Percentiles rank a stretch among this genome's conserved stretches.
phyloP scores from a whole-genome alignment of 1,284 basidiomycete species.

The Stereum hirsutum region DNA sequence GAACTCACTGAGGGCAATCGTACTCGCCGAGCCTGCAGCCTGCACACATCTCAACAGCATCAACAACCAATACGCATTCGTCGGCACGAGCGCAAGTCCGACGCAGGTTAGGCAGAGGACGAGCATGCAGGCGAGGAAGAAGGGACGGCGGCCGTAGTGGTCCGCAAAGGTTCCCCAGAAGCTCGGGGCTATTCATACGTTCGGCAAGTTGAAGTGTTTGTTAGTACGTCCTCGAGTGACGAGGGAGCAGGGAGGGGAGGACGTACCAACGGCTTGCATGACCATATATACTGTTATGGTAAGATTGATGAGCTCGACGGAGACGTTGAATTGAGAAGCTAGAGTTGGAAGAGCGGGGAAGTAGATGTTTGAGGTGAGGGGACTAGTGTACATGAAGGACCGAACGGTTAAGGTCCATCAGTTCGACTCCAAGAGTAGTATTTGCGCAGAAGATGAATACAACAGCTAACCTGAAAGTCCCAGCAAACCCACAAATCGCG shows the following conservation, averaged over 20 bases:
- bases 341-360: conserved; percentile 70
- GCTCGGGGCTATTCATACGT: conserved; percentile 37
- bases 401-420: not conserved
- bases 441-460: not conserved
- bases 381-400: conserved; percentile 27
- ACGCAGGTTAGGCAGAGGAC: conserved; percentile 31
- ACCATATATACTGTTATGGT: conserved; percentile 77
- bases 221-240: too few relatives aligned
- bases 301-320: conserved; percentile 65
- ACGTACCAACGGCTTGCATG: conserved; percentile 61
- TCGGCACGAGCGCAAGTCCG: conserved; percentile 36
- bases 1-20: conserved; percentile 26
- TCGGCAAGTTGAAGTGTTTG: too few relatives aligned
- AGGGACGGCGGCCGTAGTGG: conserved; percentile 33
- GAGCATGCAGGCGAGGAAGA: conserved; percentile 33
- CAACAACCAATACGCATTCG: conserved; percentile 36
- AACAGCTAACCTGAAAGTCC: conserved; percentile 45
- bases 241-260: not conserved
- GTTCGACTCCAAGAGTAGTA: not conserved
- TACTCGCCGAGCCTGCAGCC: conserved; percentile 36
- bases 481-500: conserved; percentile 42
- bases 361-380: conserved; percentile 69
- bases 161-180: conserved; percentile 38
- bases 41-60: conserved; percentile 38
- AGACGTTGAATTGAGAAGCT: conserved; percentile 49